phyloP scores from a whole-genome alignment of 2,329 filamentous ascomycete species.

The Aspergillus cejpii region DNA sequence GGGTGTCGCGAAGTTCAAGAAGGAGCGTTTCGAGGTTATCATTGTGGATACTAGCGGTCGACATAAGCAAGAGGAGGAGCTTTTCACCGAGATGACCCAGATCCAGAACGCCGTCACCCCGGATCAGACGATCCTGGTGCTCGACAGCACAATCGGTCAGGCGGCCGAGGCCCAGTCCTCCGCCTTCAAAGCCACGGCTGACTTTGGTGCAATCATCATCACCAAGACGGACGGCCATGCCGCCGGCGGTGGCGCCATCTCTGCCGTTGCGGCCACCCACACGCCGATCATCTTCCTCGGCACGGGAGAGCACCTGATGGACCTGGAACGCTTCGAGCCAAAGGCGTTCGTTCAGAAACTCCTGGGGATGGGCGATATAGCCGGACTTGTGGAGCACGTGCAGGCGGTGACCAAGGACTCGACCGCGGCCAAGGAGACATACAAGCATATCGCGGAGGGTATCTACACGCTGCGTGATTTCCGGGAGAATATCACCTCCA shows the following conservation, averaged over 20 bases:
- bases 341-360: slow-evolving; percentile 91
- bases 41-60: slow-evolving; percentile 96
- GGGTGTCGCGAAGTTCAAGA: slow-evolving; percentile 98
- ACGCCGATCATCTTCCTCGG: slow-evolving; percentile 98
- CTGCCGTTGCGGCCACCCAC: slow-evolving; percentile 89
- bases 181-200: slow-evolving; percentile 93
- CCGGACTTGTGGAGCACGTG: slow-evolving; percentile 90
- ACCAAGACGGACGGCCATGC: slow-evolving; percentile 98
- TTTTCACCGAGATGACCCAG: slow-evolving; percentile 97
- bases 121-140: slow-evolving; percentile 96
- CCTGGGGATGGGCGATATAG: slow-evolving; percentile 95
- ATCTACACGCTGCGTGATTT: slow-evolving; percentile 94
- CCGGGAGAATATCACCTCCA: slow-evolving; percentile 89
- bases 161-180: slow-evolving; percentile 90
- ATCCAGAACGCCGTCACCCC: slow-evolving; percentile 86
- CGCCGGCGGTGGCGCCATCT: slow-evolving; percentile 92
- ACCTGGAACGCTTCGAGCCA: slow-evolving; percentile 86
- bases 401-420: slow-evolving; percentile 93
- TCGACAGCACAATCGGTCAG: slow-evolving; percentile 94
- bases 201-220: slow-evolving; percentile 97
- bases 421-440: slow-evolving; percentile 72
- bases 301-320: slow-evolving; percentile 94
- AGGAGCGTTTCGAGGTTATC: slow-evolving; percentile 95
- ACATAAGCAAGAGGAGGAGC: slow-evolving; percentile 86
- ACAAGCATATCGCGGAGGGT: slow-evolving; percentile 96